Evolutionary conservation across 768 basidiomycete genomes (phyloP).

Genomic region (Suillus placidus): DNA sequence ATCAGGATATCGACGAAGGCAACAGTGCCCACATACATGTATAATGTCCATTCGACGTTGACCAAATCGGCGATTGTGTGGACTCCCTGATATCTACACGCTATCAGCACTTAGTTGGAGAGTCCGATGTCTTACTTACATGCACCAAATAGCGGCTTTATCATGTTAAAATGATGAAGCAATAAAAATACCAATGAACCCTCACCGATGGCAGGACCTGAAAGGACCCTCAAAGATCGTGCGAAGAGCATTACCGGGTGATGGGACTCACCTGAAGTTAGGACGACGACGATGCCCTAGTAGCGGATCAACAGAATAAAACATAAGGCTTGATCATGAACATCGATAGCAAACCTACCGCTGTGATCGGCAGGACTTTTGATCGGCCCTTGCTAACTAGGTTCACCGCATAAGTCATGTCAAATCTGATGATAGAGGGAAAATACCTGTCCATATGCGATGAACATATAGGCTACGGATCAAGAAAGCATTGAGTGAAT

Average conservation of each 20-base stretch:
- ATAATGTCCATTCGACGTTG: not conserved
- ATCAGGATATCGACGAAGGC: not conserved
- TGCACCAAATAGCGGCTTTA: not conserved
- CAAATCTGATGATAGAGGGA: not conserved
- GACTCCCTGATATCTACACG: not conserved
- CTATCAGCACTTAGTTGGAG: not conserved
- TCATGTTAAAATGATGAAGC: not conserved
- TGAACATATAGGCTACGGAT: not conserved
- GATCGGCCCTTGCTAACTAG: constrained; percentile 5
- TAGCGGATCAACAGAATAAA: not conserved
- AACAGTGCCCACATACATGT: not conserved
- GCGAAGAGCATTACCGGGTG: too few relatives aligned
- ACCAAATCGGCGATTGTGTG: not conserved
- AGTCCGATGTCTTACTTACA: not conserved
- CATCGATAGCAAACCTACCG: not conserved
- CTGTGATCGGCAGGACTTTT: not conserved
- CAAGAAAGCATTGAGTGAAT: not conserved
- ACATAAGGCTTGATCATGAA: not conserved
- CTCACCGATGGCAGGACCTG: not conserved
- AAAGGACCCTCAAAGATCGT: not conserved
- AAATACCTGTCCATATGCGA: constrained; percentile 9
- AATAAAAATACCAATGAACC: not conserved
- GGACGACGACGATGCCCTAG: not conserved
- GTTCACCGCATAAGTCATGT: not conserved
- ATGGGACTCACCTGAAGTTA: not conserved